A percentile compares a stretch with the other conserved stretches of the same genome.
Conservation (phyloP, 306 rosid species). For the Quercus robur region DNA sequence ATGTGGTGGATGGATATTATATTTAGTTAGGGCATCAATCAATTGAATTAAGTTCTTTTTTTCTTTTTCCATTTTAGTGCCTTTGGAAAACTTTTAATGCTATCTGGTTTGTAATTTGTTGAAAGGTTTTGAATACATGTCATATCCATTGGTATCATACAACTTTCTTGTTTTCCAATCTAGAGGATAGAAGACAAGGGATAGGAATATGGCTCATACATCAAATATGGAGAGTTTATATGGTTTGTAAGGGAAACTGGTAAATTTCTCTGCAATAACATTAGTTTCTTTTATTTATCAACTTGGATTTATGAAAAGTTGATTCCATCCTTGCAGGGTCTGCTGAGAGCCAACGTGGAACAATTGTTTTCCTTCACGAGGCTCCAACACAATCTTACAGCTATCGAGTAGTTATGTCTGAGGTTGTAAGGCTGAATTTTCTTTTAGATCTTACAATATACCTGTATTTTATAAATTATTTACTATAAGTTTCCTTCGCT, state of each 20-base stretch:
- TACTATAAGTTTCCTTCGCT: background rate
- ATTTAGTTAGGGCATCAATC: background rate
- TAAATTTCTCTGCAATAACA: conserved; percentile 26
- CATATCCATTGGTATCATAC: background rate
- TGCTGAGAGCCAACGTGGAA: conserved; percentile 42
- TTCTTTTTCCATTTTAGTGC: background rate
- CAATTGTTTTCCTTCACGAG: conserved; percentile 89
- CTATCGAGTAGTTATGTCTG: conserved; percentile 84
- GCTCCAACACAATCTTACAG: conserved; percentile 92
- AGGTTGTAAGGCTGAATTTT: conserved; percentile 48
- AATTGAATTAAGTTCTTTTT: background rate
- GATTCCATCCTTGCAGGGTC: conserved; percentile 49
- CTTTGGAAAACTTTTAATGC: background rate
- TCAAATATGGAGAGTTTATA: conserved; percentile 71
- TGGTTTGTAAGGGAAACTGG: conserved; percentile 99
- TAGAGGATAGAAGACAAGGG: conserved; percentile 95
- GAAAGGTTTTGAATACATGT: background rate
- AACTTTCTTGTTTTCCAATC: conserved; percentile 20
- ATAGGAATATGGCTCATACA: conserved; percentile 73
- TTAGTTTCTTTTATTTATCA: conserved; percentile 9
- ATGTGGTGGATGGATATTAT: background rate
- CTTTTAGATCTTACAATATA: background rate
- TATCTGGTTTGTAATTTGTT: background rate
- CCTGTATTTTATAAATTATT: background rate
- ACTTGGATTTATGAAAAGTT: background rate